Evolutionary conservation across 805 yeast species (phyloP).

Genomic region (Lipomyces kockii): DNA sequence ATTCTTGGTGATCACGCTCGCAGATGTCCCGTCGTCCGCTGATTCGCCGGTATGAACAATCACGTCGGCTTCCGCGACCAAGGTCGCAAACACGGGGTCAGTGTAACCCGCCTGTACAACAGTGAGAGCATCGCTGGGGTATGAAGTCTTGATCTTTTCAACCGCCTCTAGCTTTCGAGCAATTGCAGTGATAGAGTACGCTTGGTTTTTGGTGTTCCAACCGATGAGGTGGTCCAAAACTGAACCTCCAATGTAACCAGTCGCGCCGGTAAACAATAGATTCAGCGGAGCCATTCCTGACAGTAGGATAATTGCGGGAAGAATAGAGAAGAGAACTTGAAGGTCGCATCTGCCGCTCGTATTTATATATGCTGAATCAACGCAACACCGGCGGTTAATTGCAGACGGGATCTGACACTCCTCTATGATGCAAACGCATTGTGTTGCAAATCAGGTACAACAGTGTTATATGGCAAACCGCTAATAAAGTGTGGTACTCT

Average conservation of each 20-base stretch:
- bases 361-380: no score
- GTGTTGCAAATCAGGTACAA: background rate
- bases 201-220: conserved; percentile 9
- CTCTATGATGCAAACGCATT: background rate
- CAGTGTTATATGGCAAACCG: background rate
- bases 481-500: background rate
- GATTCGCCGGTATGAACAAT: conserved; percentile 46
- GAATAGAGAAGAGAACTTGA: no score
- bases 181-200: conserved; percentile 15
- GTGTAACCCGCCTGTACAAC: conserved; percentile 40
- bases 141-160: conserved; percentile 22
- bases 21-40: conserved; percentile 40
- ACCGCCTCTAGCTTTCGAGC: conserved; percentile 18
- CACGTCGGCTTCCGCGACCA: conserved; percentile 42
- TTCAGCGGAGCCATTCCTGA: conserved; percentile 4
- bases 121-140: conserved; percentile 33
- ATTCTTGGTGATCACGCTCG: conserved; percentile 38
- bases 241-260: conserved; percentile 31
- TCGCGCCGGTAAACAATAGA: conserved; percentile 25
- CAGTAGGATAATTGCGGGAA: background rate
- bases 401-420: no score
- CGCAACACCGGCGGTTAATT: no score
- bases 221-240: conserved; percentile 17
- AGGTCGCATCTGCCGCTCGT: no score
- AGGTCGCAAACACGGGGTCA: conserved; percentile 35